Conservation (phyloP, 2,329 filamentous ascomycete genomes). For the Colletotrichum sp. region DNA sequence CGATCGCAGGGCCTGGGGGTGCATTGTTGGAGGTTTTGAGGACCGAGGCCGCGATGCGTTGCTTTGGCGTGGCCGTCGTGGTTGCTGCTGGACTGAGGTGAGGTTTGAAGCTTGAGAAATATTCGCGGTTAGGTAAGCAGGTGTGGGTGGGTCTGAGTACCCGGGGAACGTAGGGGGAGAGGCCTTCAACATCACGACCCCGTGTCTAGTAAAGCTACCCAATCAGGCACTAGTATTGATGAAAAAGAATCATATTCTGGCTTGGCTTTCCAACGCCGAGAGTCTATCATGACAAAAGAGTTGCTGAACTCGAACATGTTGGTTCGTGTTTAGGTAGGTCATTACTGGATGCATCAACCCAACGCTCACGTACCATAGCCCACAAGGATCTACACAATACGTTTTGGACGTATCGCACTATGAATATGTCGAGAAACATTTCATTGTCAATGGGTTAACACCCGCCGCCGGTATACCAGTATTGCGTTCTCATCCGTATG, state of each 20-base stretch:
- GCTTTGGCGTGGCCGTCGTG: not conserved
- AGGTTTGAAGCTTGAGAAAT: conserved; percentile 7
- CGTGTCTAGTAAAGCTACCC: not conserved
- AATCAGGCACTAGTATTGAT: not conserved
- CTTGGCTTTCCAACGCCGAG: not conserved
- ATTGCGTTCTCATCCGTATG: not conserved
- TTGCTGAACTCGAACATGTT: not conserved
- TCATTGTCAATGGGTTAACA: not conserved
- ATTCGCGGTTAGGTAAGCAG: conserved; percentile 17
- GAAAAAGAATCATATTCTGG: not conserved
- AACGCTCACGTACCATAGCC: not conserved
- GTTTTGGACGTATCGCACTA: not conserved
- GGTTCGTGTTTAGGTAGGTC: not conserved
- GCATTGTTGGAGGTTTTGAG: conserved; percentile 32
- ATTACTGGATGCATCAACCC: not conserved
- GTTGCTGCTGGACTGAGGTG: not conserved
- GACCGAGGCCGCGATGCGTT: not conserved
- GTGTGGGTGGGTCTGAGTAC: not conserved
- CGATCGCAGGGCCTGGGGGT: conserved; percentile 42
- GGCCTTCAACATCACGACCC: not conserved
- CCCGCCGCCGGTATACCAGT: not conserved
- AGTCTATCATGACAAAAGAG: not conserved
- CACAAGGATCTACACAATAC: not conserved
- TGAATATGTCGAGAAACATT: not conserved
- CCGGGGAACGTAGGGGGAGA: not conserved